These are phyloP conservation scores for Gnomoniopsis smithogilvyi DNA, from an alignment of 2,329 filamentous ascomycete species.

Conservation along the genomic window DNA sequence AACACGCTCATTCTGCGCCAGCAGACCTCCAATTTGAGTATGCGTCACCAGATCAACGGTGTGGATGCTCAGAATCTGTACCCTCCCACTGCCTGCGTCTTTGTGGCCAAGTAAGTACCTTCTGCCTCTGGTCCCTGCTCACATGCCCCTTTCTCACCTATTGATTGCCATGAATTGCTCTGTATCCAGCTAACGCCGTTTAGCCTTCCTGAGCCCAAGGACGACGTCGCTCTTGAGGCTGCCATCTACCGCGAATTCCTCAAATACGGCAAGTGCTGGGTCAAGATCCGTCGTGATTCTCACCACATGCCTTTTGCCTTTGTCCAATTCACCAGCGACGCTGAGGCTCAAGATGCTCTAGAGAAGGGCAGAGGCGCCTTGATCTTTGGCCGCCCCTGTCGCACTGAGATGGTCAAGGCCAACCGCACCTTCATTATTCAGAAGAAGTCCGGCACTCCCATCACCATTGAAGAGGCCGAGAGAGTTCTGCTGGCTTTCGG, in stretches of 20 bases:
- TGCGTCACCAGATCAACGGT: constrained; percentile 21
- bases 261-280: constrained; percentile 53
- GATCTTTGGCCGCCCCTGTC: constrained; percentile 55
- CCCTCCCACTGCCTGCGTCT: constrained; percentile 56
- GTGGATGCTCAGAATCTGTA: constrained; percentile 51
- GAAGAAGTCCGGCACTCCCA: constrained; percentile 31
- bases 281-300: constrained; percentile 60
- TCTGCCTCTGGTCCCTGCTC: background rate
- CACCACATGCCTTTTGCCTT: constrained; percentile 62
- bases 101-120: constrained; percentile 61
- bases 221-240: constrained; percentile 48
- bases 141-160: background rate
- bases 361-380: constrained; percentile 41
- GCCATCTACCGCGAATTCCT: constrained; percentile 52
- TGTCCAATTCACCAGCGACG: constrained; percentile 51
- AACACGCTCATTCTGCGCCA: constrained; percentile 8
- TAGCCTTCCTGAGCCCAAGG: constrained; percentile 52
- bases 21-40: constrained; percentile 16
- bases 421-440: constrained; percentile 54
- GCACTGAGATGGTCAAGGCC: constrained; percentile 61
- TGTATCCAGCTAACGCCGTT: constrained; percentile 14
- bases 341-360: constrained; percentile 48
- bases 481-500: constrained; percentile 42
- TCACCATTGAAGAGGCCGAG: constrained; percentile 42
- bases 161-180: background rate